Evolutionary conservation across 2,329 filamentous ascomycete species (phyloP), one percentile per base, ranked within the genome.

Genomic region (Talaromyces sp.): DNA sequence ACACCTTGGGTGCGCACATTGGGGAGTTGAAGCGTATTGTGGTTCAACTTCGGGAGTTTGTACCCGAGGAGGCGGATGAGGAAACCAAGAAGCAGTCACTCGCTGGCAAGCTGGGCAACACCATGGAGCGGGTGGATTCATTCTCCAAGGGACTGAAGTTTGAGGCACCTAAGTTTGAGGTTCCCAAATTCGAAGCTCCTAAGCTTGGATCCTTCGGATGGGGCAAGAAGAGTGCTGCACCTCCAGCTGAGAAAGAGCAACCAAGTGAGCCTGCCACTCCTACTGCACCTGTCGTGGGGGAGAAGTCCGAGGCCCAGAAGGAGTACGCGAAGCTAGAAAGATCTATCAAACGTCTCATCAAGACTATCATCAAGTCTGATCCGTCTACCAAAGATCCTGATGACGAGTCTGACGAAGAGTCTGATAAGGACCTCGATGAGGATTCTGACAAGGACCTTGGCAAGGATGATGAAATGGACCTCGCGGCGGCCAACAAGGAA

Each of bases 191-290:
- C 16, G 43, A 46, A 16, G 19, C 16, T 1, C 43, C 43, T 7
- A 46, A 35, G 19, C 33, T 46, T 17, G 43, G 33, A 36, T 46
- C 43, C 14, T 46, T 46, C 13, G 43, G 43, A 35, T 13, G 43
- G 30, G 24, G 24, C 24, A 46, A 46, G n/a, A 46, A 46, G 43
- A 4, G 19, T 7, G 30, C 16, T 35, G n/a, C 16, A 4, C 8
- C 9, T 11, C 13, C 8, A 13, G 27, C n/a, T 14, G 43, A 45
- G 30, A 32, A 46, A 17, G 33, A 35, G 17, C 10, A 36, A n/a
- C 43, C 19, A 13, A 14, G 20, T 3, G 43, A 36, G 30, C 14
- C 14, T 14, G 30, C 27, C 20, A 20, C 36, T 17, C 36, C 36
- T 11, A 8, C 17, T 10, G 11, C 30, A 46, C 4, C 32, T 14